These are phyloP conservation scores for Auriscalpium vulgare DNA, from an alignment of 768 basidiomycete genomes.

Conservation along the genomic window DNA sequence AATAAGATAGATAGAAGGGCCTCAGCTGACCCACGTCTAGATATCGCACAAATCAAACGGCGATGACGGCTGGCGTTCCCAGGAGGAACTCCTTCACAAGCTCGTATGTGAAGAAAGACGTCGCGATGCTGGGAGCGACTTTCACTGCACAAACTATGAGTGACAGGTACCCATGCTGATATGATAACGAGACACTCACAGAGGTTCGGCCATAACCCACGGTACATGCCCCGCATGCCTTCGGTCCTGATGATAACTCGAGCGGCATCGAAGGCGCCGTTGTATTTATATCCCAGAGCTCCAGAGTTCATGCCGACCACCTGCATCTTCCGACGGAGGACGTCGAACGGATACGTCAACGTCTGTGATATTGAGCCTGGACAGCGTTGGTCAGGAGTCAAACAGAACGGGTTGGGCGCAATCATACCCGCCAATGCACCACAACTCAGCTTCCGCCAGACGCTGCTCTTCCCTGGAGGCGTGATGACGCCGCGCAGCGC, in stretches of 20 bases:
- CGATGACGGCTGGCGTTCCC: constrained; percentile 17
- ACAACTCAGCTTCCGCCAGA: constrained; percentile 66
- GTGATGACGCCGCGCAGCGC: constrained; percentile 65
- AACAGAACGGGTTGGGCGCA: background rate
- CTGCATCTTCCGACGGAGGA: constrained; percentile 93
- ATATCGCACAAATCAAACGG: too few species aligned
- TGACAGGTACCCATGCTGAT: background rate
- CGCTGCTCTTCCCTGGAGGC: constrained; percentile 69
- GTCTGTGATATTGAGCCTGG: constrained; percentile 88
- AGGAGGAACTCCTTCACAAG: constrained; percentile 46
- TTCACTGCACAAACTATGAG: constrained; percentile 46
- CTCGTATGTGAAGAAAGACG: constrained; percentile 81
- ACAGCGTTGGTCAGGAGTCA: constrained; percentile 5
- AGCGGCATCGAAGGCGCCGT: constrained; percentile 75
- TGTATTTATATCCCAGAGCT: constrained; percentile 56
- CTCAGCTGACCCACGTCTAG: too few species aligned
- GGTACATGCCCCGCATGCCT: constrained; percentile 71
- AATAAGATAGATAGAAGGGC: too few species aligned
- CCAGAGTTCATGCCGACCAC: constrained; percentile 67
- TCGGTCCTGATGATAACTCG: constrained; percentile 60
- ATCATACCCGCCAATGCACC: constrained; percentile 77
- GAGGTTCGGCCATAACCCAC: constrained; percentile 84
- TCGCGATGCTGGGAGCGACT: constrained; percentile 86
- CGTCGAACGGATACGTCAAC: constrained; percentile 93
- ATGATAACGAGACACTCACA: constrained; percentile 39